phyloP scores from a whole-genome alignment of 2,329 filamentous ascomycete genomes.

The Verticillium klebahnii region DNA sequence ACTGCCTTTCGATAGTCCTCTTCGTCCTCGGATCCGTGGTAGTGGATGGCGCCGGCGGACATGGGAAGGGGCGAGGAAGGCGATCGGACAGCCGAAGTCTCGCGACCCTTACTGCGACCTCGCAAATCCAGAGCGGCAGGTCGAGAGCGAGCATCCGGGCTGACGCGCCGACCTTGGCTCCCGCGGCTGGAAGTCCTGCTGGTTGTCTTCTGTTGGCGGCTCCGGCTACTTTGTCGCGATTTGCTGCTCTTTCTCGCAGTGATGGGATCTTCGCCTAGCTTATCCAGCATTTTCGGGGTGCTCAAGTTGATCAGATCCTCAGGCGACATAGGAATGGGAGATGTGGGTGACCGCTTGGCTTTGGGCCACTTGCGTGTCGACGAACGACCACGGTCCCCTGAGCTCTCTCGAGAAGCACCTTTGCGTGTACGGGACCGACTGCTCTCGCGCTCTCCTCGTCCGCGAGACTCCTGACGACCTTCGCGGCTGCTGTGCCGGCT shows the following conservation, averaged over 20 bases:
- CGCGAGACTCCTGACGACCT: constrained; percentile 32
- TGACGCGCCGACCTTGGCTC: constrained; percentile 13
- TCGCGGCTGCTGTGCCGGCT: constrained; percentile 52
- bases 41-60: constrained; percentile 52
- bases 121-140: constrained; percentile 41
- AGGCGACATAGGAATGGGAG: constrained; percentile 89
- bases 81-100: constrained; percentile 59
- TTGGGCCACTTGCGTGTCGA: constrained; percentile 62
- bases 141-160: not conserved
- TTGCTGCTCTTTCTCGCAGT: constrained; percentile 39
- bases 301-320: constrained; percentile 70
- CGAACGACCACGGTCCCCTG: constrained; percentile 66
- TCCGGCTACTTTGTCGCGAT: constrained; percentile 13
- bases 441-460: constrained; percentile 33
- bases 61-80: constrained; percentile 79
- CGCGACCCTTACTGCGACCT: constrained; percentile 58
- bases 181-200: constrained; percentile 48
- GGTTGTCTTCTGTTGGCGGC: constrained; percentile 17
- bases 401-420: constrained; percentile 51
- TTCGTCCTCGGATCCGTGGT: constrained; percentile 60
- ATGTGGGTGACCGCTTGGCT: constrained; percentile 84
- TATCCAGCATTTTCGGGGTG: constrained; percentile 32
- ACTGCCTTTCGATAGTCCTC: constrained; percentile 52
- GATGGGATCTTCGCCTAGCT: constrained; percentile 29
- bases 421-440: constrained; percentile 47